phyloP scores from a whole-genome alignment of 768 basidiomycete genomes.

The Termitomyces sp. region DNA sequence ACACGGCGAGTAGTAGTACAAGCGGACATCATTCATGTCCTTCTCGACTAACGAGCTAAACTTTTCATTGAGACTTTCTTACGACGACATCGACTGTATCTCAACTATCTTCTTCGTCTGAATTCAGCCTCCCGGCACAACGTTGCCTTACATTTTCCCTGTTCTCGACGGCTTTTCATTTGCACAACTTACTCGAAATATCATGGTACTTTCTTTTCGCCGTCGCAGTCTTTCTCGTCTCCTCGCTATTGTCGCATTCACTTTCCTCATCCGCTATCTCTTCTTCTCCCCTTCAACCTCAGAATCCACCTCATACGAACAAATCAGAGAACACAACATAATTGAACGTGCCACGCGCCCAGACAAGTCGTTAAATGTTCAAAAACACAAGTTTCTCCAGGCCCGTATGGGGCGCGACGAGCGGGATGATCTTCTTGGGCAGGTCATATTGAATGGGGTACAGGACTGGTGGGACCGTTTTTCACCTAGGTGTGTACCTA shows the following conservation, averaged over 20 bases:
- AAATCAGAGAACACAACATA: constrained; percentile 51
- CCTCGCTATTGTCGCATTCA: constrained; percentile 29
- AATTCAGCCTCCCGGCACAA: not conserved
- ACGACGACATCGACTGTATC: not conserved
- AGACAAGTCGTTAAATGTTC: constrained; percentile 85
- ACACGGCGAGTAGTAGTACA: not conserved
- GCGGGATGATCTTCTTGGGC: constrained; percentile 74
- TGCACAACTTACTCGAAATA: not conserved
- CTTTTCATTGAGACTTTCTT: not conserved
- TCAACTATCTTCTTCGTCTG: not conserved
- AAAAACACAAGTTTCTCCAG: constrained; percentile 87
- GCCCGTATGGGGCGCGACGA: constrained; percentile 85
- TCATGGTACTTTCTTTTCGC: constrained; percentile 44
- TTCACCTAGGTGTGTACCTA: constrained; percentile 76
- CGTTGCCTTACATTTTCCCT: not conserved
- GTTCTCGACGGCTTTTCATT: not conserved
- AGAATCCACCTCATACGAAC: constrained; percentile 35
- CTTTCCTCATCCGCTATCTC: constrained; percentile 34
- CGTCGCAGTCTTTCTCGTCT: constrained; percentile 50
- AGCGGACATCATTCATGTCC: not conserved
- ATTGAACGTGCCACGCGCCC: constrained; percentile 53
- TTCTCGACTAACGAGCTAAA: not conserved
- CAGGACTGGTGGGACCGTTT: constrained; percentile 91
- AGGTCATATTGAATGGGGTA: constrained; percentile 73
- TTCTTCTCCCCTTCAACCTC: constrained; percentile 37